Evolutionary conservation across 139 green algal species (phyloP).

Genomic region (Coccomyxa sp.): DNA sequence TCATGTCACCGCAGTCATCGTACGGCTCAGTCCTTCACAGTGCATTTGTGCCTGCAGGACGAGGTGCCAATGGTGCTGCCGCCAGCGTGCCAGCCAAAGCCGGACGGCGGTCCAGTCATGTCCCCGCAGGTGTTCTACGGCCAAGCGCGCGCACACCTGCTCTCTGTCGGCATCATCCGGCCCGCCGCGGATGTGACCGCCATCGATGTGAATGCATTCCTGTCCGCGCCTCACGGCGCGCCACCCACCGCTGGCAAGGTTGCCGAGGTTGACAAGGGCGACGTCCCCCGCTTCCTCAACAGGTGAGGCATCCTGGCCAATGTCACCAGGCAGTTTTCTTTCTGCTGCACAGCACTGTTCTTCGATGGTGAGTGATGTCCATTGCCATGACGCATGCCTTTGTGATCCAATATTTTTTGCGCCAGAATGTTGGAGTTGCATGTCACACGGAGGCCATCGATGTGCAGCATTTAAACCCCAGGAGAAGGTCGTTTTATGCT

Average conservation of each 20-base stretch:
- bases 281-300: slow-evolving; percentile 82
- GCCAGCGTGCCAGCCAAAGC: slow-evolving; percentile 4
- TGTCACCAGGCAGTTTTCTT: neutral
- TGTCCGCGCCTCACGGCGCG: slow-evolving; percentile 21
- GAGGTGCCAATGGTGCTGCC: slow-evolving; percentile 1
- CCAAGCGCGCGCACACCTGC: slow-evolving; percentile 30
- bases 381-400: too few species aligned
- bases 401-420: too few species aligned
- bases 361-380: neutral
- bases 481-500: too few species aligned
- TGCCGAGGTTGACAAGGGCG: slow-evolving; percentile 41
- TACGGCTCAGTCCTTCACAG: neutral
- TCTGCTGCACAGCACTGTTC: neutral
- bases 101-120: neutral
- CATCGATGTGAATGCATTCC: slow-evolving; percentile 20
- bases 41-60: slow-evolving; percentile 10
- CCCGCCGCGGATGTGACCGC: slow-evolving; percentile 16
- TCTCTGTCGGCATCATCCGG: slow-evolving; percentile 37
- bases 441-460: too few species aligned
- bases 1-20: neutral
- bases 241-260: slow-evolving; percentile 21
- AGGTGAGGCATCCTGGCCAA: neutral
- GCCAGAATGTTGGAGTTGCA: too few species aligned
- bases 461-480: too few species aligned
- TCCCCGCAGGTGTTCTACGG: slow-evolving; percentile 41